Evolutionary conservation across 305 asterid species (phyloP), one percentile per base, ranked within the genome.

Genomic region (Rubia peregrina): DNA sequence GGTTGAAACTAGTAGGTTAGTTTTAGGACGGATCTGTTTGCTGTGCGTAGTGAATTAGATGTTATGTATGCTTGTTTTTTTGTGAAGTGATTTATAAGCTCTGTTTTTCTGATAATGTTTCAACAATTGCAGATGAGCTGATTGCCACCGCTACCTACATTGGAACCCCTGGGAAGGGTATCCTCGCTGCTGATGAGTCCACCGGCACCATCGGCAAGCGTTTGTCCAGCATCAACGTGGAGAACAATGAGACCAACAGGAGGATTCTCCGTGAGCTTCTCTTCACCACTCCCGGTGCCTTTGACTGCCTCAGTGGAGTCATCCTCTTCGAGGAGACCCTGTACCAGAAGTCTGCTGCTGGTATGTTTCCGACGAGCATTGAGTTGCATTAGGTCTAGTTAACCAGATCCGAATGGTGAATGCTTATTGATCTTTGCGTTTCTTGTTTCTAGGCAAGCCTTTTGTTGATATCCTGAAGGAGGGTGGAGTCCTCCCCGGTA

Each of bases 161-260:
- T 51, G 89, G 79, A 21, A 85, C 85, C 41, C 89, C 92, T 48
- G 89, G 92, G 13, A 85, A 87, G 85, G 92, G 92, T 71, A 87
- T 87, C 73, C 92, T 87, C 70, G 92, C 92, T 49, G 92, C 92
- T 46, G 89, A 87, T 5, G 92, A 87, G 69, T 87, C 92, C n/a
- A 85, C 92, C 61, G 92, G 92, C 57, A 86, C 91, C 38, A 86
- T 86, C 24, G 91, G 91, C 57, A 86, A 86, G 72, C 88, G 91
- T 56, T 74, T 86, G 22, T 71, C 89, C 21, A 84, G 89, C 79
- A 87, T 87, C 67, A 85, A 80, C 9, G 92, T 87, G 33, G 92
- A 87, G 79, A 87, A 87, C 68, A 79, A 69, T 1, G 89, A 87
- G 75, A 16, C 77, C 26, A 87, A 87, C 77, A 77, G 92, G 80